Conservation (phyloP, 495 filamentous ascomycete species). For the Aspergillus baeticus region DNA sequence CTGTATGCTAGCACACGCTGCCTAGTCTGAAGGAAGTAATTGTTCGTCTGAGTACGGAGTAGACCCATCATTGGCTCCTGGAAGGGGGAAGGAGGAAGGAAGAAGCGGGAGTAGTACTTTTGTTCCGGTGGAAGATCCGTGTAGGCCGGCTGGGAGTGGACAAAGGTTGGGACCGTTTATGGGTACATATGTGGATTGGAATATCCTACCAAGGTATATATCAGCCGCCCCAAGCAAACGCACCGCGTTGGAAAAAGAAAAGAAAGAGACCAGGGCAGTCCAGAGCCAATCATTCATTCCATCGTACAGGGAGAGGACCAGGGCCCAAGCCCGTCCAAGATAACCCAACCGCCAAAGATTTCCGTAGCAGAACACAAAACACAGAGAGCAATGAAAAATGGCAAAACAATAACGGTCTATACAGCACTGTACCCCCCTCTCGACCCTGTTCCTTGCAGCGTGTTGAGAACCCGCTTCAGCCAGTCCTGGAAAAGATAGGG, state of each 20-base stretch:
- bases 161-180: background rate
- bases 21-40: constrained; percentile 9
- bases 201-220: constrained; percentile 15
- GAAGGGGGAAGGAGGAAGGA: background rate
- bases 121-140: background rate
- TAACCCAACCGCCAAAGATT: background rate
- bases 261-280: background rate
- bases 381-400: background rate
- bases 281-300: constrained; percentile 5
- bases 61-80: too few relatives aligned
- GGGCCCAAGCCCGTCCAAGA: background rate
- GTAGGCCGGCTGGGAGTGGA: background rate
- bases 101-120: background rate
- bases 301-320: constrained; percentile 10
- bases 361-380: background rate
- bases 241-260: background rate
- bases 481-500: constrained; percentile 93
- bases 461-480: constrained; percentile 72
- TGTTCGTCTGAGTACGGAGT: background rate
- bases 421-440: constrained; percentile 95
- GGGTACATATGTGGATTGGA: background rate
- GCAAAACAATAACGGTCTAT: constrained; percentile 40
- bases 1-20: background rate
- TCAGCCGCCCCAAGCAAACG: constrained; percentile 1
- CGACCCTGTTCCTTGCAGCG: constrained; percentile 73